Base-by-base conservation (phyloP, 2,329 filamentous ascomycete genomes). In the Aspergillus ruber region DNA sequence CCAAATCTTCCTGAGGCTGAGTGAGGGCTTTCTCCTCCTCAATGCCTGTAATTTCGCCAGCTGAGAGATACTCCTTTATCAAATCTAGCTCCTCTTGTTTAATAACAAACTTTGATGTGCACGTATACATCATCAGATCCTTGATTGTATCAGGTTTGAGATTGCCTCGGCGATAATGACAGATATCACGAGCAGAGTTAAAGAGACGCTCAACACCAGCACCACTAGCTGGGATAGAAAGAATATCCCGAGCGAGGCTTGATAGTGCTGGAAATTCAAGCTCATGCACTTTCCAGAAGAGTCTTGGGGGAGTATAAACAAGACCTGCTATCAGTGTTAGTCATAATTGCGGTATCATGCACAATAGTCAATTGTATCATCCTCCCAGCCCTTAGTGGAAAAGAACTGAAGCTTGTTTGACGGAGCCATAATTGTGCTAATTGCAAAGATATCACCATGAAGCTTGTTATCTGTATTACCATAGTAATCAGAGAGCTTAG, bases 121-220 rank as follows among this genome's bases (percentile, higher is more conserved):
- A 47, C 15, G 27, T 47, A 13, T 35, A 8, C 13, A 47, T 6
- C 33, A 47, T 43, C 4, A 47, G 40, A 6, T 32, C 40, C 23
- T 38, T 23, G 15, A 43, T 35, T 18, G 41, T 47, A 15, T 47
- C 21, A 9, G 45, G 29, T 23, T 47, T 32, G 8, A 32, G 27
- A 3, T 13, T 32, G 8, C 8, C 8, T 13, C 5, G 27, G 5
- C 5, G 27, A 32, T 32, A 32, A 13, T 9, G 12, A 32, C 27
- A 32, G 27, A 32, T 32, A 32, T 32, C 27, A 32, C 18, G 12
- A 20, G 45, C 40, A 21, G 15, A 47, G 17, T 43, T 47, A 42
- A 47, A 47, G 8, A 47, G 23, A 35, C 40, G 40, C 10, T 47
- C 40, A 25, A 47, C 40, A 29, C 40, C 45, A 47, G 45, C 23